Evolutionary conservation across 805 yeast genomes (phyloP).

Genomic region (Kuraishia floccosa): DNA sequence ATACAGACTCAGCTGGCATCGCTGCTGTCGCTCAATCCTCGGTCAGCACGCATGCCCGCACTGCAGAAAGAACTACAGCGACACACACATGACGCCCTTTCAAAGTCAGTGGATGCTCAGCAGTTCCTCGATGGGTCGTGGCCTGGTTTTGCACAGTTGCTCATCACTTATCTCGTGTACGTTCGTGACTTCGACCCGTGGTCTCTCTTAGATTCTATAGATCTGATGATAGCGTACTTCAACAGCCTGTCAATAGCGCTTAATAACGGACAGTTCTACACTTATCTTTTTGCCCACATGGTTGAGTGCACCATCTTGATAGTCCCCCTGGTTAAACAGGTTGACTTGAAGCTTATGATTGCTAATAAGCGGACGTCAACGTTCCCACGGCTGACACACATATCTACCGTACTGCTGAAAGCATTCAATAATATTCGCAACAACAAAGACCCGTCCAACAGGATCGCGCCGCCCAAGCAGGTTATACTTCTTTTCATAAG

Average conservation of each 20-base stretch:
- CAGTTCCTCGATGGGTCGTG: slow-evolving; percentile 21
- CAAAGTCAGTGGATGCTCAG: slow-evolving; percentile 16
- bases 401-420: slow-evolving; percentile 36
- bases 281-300: slow-evolving; percentile 22
- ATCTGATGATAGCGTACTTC: slow-evolving; percentile 33
- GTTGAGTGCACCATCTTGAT: slow-evolving; percentile 25
- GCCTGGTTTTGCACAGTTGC: slow-evolving; percentile 31
- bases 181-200: slow-evolving; percentile 43
- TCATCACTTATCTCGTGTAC: slow-evolving; percentile 29
- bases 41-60: slow-evolving; percentile 11
- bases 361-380: slow-evolving; percentile 17
- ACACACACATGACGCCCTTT: slow-evolving; percentile 9
- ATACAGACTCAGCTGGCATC: no score
- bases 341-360: slow-evolving; percentile 28
- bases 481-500: slow-evolving; percentile 37
- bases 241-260: slow-evolving; percentile 38
- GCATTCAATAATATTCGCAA: slow-evolving; percentile 40
- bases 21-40: slow-evolving; percentile 12
- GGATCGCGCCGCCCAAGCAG: slow-evolving; percentile 29
- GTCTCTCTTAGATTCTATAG: slow-evolving; percentile 44
- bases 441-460: slow-evolving; percentile 21
- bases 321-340: slow-evolving; percentile 31
- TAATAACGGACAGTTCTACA: slow-evolving; percentile 27
- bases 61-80: slow-evolving; percentile 14
- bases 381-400: slow-evolving; percentile 31